Base-by-base conservation (phyloP, 2,329 filamentous ascomycete genomes). In the Fusarium floridanum region DNA sequence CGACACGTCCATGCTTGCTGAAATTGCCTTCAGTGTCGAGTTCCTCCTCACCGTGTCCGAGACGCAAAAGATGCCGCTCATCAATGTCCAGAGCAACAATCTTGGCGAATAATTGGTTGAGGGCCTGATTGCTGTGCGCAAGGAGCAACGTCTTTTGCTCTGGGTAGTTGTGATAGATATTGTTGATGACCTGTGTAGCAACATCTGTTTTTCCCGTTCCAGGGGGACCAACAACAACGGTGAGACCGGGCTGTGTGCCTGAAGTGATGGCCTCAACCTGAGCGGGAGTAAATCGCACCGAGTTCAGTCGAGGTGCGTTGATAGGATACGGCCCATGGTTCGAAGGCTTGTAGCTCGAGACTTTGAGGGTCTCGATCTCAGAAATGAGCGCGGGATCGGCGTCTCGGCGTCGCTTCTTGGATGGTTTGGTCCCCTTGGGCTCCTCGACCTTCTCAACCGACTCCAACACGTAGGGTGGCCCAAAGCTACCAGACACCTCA, bases 121-220 rank as follows among this genome's bases (percentile, higher is more conserved):
- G 87, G 3, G 97, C 97, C 82, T 99, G 97, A 80, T 99, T 99
- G 83, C 96, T 98, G 82, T 99, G 97, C 6, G 97, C 97, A 73
- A 99, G 91, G 45, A 99, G 90, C 20, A 99, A 86, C 1, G 97
- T 99, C 77, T 95, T 93, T 82, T 99, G 95, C 73, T 92, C 88
- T 9, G 97, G 95, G 81, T 98, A 99, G 84, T 98, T 98, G 86
- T 98, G 96, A 81, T 99, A 99, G 77, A 99, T 93, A 82, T 98
- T 98, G 86, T 94, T 98, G 84, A 99, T 99, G 81, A 98, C 97
- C 83, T 99, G 97, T 6, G 96, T 98, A 57, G 95, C 95, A 63
- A 99, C 97, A 83, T 99, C 97, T n/a, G 97, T 99, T 86, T 99
- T 99, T 72, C 97, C 97, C 8, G 97, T 99, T 64, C 97, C 97